Conservation (phyloP, 2,329 filamentous ascomycete species). For the Diaporthe batatas region DNA sequence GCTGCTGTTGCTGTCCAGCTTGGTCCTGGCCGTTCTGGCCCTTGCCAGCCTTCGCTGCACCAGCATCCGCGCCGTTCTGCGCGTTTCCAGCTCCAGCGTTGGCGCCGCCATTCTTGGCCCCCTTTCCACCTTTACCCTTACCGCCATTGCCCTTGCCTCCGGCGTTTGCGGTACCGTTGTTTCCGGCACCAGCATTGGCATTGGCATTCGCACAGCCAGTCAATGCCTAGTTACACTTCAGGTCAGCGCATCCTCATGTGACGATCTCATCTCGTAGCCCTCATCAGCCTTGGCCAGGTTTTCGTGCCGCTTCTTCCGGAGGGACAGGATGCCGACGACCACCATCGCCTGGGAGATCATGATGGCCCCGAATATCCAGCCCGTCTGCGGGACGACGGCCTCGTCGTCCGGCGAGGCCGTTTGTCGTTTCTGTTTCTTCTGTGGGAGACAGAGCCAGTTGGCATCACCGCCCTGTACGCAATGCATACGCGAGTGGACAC, state of each 20-base stretch:
- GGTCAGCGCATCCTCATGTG: slow-evolving; percentile 15
- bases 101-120: not conserved
- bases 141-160: not conserved
- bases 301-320: slow-evolving; percentile 14
- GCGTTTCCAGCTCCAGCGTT: not conserved
- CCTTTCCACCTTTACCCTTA: not conserved
- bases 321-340: not conserved
- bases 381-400: slow-evolving; percentile 22
- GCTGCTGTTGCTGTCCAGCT: not conserved
- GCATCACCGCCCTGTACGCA: slow-evolving; percentile 10
- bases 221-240: slow-evolving; percentile 5
- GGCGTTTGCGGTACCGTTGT: not conserved
- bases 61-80: not conserved
- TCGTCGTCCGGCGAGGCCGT: not conserved
- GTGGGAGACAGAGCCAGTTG: slow-evolving; percentile 31
- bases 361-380: slow-evolving; percentile 37
- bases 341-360: slow-evolving; percentile 30
- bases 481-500: slow-evolving; percentile 19
- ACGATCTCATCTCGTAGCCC: slow-evolving; percentile 12
- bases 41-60: not conserved
- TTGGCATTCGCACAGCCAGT: not conserved
- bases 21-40: not conserved
- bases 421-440: slow-evolving; percentile 37
- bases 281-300: slow-evolving; percentile 15
- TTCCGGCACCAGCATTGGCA: not conserved